Evolutionary conservation across 1,284 basidiomycete species (phyloP).

Genomic region (Gomphus sp.): DNA sequence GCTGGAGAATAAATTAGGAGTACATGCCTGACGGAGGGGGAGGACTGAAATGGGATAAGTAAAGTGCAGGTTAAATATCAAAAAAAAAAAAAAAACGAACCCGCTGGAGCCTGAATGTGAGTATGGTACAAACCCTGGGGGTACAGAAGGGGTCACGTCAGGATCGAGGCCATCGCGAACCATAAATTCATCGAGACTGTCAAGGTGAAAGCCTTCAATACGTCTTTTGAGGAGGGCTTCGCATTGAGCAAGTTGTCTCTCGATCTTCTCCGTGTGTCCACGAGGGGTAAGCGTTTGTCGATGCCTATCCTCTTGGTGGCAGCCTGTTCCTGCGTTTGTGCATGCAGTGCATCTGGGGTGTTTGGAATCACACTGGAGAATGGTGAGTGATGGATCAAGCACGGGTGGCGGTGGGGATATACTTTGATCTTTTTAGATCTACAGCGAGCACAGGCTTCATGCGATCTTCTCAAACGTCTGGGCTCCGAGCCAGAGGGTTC

Average conservation of each 20-base stretch:
- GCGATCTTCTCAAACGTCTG: conserved; percentile 69
- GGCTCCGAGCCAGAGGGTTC: conserved; percentile 49
- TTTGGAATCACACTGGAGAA: conserved; percentile 66
- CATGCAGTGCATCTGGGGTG: conserved; percentile 77
- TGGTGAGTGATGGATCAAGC: conserved; percentile 11
- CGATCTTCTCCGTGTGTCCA: conserved; percentile 70
- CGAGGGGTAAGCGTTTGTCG: conserved; percentile 73
- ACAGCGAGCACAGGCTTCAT: conserved; percentile 82
- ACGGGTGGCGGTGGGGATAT: conserved; percentile 26
- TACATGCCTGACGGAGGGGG: conserved; percentile 7
- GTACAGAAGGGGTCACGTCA: conserved; percentile 15
- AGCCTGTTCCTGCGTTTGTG: conserved; percentile 62
- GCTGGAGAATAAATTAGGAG: conserved; percentile 15
- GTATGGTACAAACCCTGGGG: conserved; percentile 3
- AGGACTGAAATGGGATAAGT: neutral
- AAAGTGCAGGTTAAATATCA: neutral
- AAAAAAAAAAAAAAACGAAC: neutral
- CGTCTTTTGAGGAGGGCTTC: conserved; percentile 65
- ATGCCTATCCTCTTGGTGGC: conserved; percentile 78
- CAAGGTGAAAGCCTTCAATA: conserved; percentile 54
- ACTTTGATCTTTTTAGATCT: conserved; percentile 90
- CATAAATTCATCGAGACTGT: conserved; percentile 54
- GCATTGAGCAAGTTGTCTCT: conserved; percentile 65
- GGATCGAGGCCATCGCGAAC: conserved; percentile 59
- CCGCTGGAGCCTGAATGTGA: neutral